phyloP scores from a whole-genome alignment of 179 eudicot genomes.

The Beta lomatogona region DNA sequence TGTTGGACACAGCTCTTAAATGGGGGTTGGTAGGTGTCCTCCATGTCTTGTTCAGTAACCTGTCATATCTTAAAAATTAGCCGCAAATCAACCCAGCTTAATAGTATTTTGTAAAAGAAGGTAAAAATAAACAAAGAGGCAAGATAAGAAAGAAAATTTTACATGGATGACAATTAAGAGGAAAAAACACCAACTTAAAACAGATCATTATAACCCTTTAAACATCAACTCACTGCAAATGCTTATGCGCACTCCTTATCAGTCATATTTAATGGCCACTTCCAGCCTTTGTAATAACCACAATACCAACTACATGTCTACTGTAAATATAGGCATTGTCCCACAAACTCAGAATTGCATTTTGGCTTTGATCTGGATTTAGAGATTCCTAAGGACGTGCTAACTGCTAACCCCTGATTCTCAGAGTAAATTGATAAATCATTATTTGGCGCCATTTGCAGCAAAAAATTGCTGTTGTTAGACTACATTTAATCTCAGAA shows the following conservation, averaged over 20 bases:
- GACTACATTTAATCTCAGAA: background rate
- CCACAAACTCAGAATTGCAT: background rate
- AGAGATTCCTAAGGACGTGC: background rate
- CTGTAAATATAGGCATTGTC: background rate
- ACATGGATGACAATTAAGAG: background rate
- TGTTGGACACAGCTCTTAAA: conserved; percentile 74
- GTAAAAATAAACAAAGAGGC: background rate
- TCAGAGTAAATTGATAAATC: background rate
- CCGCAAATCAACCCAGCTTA: background rate
- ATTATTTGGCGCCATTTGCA: background rate
- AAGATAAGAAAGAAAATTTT: background rate
- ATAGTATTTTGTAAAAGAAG: background rate
- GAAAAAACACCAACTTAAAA: background rate
- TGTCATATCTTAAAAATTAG: conserved; percentile 28
- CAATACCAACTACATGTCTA: too few relatives aligned
- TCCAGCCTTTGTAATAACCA: too few relatives aligned
- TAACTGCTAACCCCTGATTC: background rate
- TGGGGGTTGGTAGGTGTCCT: conserved; percentile 88
- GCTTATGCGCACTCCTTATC: too few relatives aligned
- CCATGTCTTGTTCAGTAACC: conserved; percentile 90
- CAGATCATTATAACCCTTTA: too few relatives aligned
- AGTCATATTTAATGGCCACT: too few relatives aligned
- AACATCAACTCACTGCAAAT: too few relatives aligned
- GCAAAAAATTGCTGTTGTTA: background rate
- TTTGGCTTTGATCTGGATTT: background rate